Percentiles rank a stretch among this genome's conserved stretches.
Evolutionary conservation across 139 green algal genomes (phyloP).

Genomic region (Chlorella vulgaris): DNA sequence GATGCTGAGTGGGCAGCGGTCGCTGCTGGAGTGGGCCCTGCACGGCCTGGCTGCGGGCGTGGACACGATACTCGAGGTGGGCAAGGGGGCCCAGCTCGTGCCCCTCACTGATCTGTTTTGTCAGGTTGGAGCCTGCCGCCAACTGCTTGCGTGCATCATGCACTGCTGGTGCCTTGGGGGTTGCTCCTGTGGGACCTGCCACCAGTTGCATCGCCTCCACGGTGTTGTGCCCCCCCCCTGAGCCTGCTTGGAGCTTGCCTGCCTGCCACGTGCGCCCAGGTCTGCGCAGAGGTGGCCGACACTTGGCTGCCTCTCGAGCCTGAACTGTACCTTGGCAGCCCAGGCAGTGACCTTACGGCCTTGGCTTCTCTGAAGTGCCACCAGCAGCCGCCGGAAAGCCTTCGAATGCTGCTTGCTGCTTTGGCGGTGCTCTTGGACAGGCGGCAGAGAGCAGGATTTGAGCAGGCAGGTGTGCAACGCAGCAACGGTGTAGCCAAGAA

Average conservation of each 20-base stretch:
- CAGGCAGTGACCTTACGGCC: neutral
- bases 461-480: too few relatives aligned
- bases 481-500: neutral
- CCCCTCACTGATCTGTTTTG: neutral
- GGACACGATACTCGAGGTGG: constrained; percentile 6
- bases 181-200: too few relatives aligned
- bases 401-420: neutral
- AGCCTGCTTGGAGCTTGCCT: too few relatives aligned
- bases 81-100: neutral
- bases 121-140: too few relatives aligned
- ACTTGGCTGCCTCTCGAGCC: neutral
- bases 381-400: neutral
- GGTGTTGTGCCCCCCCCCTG: too few relatives aligned
- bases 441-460: too few relatives aligned
- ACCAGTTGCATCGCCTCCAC: too few relatives aligned
- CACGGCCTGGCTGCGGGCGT: constrained; percentile 5
- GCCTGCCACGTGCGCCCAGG: too few relatives aligned
- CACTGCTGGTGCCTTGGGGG: neutral
- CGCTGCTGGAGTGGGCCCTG: constrained; percentile 13
- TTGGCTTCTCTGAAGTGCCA: neutral
- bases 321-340: constrained; percentile 2
- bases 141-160: too few relatives aligned
- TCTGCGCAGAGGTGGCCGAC: constrained; percentile 4
- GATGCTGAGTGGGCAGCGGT: neutral
- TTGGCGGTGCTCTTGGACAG: neutral